A percentile compares a stretch with the other conserved stretches of the same genome.
Conservation (phyloP, 805 yeast species). For the Blastobotrys parvus region DNA sequence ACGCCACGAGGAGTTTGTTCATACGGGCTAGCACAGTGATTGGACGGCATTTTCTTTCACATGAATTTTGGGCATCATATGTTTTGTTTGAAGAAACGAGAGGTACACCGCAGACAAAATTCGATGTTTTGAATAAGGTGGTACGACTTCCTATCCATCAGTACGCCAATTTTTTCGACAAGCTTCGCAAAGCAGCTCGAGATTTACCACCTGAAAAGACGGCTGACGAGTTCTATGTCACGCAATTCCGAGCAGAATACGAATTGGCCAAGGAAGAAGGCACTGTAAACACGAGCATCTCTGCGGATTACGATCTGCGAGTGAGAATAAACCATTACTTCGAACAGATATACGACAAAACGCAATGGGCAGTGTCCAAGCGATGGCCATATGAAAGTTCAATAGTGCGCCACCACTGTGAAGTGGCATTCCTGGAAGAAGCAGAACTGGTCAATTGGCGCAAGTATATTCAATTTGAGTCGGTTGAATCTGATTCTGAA, state of each 20-base stretch:
- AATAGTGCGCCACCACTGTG: slow-evolving; percentile 49
- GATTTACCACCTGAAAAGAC: slow-evolving; percentile 29
- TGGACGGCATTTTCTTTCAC: slow-evolving; percentile 70
- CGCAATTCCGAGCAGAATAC: slow-evolving; percentile 24
- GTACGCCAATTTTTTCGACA: slow-evolving; percentile 66
- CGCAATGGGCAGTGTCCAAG: slow-evolving; percentile 45
- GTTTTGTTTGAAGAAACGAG: slow-evolving; percentile 50
- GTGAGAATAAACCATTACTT: slow-evolving; percentile 38
- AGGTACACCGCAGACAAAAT: slow-evolving; percentile 33
- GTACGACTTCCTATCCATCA: slow-evolving; percentile 66
- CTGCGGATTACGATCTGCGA: slow-evolving; percentile 32
- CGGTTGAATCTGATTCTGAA: slow-evolving; percentile 27
- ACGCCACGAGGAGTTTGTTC: slow-evolving; percentile 29
- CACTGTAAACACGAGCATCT: background rate
- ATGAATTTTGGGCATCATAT: slow-evolving; percentile 74
- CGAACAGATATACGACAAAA: slow-evolving; percentile 34
- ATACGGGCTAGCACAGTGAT: slow-evolving; percentile 40
- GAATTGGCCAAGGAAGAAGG: slow-evolving; percentile 5
- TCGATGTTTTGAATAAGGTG: slow-evolving; percentile 31
- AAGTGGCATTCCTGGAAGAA: slow-evolving; percentile 36
- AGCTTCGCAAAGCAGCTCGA: slow-evolving; percentile 24
- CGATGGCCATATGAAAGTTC: slow-evolving; percentile 70
- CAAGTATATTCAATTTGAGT: slow-evolving; percentile 50
- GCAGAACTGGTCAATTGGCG: slow-evolving; percentile 50
- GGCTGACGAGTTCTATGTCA: slow-evolving; percentile 20